Conservation (phyloP, 2,329 filamentous ascomycete species). For the Alternaria brassicae region DNA sequence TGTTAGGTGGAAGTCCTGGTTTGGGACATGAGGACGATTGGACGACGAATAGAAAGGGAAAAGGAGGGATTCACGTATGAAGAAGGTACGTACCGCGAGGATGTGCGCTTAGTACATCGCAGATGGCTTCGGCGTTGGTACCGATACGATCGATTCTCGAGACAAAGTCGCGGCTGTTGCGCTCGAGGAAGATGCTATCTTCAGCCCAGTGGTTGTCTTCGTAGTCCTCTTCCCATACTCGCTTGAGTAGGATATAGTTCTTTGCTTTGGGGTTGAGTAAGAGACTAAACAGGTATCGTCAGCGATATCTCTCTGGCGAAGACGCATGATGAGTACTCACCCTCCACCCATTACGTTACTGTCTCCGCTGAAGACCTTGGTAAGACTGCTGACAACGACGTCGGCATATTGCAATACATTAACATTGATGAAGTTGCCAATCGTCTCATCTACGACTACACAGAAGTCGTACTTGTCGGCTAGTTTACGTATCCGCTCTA, state of each 20-base stretch:
- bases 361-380: slow-evolving; percentile 96
- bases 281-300: slow-evolving; percentile 48
- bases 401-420: slow-evolving; percentile 90
- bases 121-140: slow-evolving; percentile 82
- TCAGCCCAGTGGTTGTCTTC: slow-evolving; percentile 95
- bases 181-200: slow-evolving; percentile 92
- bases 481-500: slow-evolving; percentile 78
- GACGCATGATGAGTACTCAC: slow-evolving; percentile 31
- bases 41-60: neutral
- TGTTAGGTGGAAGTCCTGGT: neutral
- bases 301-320: slow-evolving; percentile 1
- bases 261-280: slow-evolving; percentile 71
- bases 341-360: slow-evolving; percentile 98
- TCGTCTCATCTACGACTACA: slow-evolving; percentile 92
- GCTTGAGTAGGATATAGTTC: slow-evolving; percentile 75
- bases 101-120: slow-evolving; percentile 69
- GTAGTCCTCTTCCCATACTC: slow-evolving; percentile 69
- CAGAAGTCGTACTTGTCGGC: slow-evolving; percentile 87
- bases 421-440: slow-evolving; percentile 95
- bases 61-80: too few species aligned
- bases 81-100: slow-evolving; percentile 52
- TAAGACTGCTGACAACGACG: slow-evolving; percentile 91
- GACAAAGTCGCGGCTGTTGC: slow-evolving; percentile 92
- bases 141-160: slow-evolving; percentile 85
- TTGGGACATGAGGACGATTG: too few species aligned